Base-by-base conservation (phyloP, 2,329 filamentous ascomycete genomes). In the Botrytis fragariae region DNA sequence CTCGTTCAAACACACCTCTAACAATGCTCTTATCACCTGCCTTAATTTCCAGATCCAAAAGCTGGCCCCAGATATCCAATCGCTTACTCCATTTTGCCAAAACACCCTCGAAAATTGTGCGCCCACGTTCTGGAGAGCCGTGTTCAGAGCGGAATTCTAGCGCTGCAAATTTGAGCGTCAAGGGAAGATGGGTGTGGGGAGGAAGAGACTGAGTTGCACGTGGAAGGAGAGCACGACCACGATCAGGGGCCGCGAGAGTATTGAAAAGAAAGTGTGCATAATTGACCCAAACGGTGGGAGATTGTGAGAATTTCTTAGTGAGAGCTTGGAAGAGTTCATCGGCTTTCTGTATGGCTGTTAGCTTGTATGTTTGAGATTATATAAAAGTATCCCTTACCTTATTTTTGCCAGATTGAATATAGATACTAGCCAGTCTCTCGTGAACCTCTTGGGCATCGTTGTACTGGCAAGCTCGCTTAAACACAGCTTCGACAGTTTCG, bases 181-280 rank as follows among this genome's bases (percentile, higher is more conserved):
- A 87, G 74, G 90, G 88, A 57, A 93, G 87, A 82, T 94, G 85
- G 20, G 86, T 83, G 76, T 87, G 87, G 32, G 86, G 82, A 39
- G 92, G 91, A 4, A 99, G 89, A 12, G 93, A 92, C 83, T 98
- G 95, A 16, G 92, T 90, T 25, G 96, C 95, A 60, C 95, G 92
- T 4, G 91, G 87, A 9, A 98, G 89, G 22, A 99, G 88, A 0
- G 89, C 90, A 72, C 94, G 91, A 5, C 91, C 93, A 12, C 91
- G 89, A n/a, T 91, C 91, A 0, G 94, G 89, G 18, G 91, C 87
- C 73, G 88, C 86, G 74, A 89, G 84, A 0, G 89, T 92, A 74
- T 92, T 90, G 84, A 97, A 92, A 72, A 99, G 87, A 87, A 98
- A 98, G 79, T 92, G 92, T 37, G 95, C 95, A 83, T 98, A 98